Base-by-base conservation (phyloP, 495 filamentous ascomycete species). In the Tirmania nivea region DNA sequence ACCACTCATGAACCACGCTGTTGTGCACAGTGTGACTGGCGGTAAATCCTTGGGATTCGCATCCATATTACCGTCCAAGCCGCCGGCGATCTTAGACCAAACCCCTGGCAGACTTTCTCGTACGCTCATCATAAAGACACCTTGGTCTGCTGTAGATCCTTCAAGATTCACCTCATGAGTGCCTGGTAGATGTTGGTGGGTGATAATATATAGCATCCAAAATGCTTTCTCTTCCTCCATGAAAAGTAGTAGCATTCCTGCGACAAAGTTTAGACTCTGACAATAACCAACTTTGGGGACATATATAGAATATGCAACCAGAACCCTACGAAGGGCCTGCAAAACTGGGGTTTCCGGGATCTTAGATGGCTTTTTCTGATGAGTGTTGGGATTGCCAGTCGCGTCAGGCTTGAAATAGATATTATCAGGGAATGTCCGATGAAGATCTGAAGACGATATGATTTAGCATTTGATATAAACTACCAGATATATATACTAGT, bases 1-100 rank as follows among this genome's bases (percentile, higher is more conserved):
- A 48, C 87, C 80, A 14, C 81, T 86, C 90, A 97, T 97, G 66
- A 97, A 92, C 90, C 90, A 97, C n/a, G 86, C 81, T 1, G 88
- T 94, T 61, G 88, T 81, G 56, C 87, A 89, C 1, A 97, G 75
- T 9, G 86, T 88, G 59, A 97, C 87, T 10, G 90, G 84, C 0
- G 90, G 90, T 8, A 94, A 70, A 2, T 75, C 73, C 56, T 69
- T 69, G 35, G 73, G 71, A 19, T 69, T 74, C 16, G 73, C 66
- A 19, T 72, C 67, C 55, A 66, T 61, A 31, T 62, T 67, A 34
- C 77, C 75, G 35, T 79, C 75, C 10, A 78, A 73, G 57, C 82
- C 82, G 52, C 83, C 84, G 54, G 84, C 81, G 50, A 97, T 84
- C 59, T 92, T 93, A 37, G 76, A 73, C 80, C 88, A 97, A 21